Evolutionary conservation across 2,329 filamentous ascomycete genomes (phyloP).

Genomic region (Pseudofabraea citricarpa): DNA sequence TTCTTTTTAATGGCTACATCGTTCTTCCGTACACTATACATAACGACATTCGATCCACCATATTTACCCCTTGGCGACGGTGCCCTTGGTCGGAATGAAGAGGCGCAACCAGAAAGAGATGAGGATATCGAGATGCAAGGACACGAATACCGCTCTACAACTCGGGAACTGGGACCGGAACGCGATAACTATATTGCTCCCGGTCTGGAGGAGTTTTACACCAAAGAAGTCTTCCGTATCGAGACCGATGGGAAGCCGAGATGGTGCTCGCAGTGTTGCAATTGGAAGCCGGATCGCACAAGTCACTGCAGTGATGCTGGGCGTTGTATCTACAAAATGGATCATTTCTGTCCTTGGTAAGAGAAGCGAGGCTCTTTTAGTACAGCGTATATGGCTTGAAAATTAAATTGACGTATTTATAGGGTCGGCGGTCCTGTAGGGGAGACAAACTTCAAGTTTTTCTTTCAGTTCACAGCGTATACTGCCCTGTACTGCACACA

Average conservation of each 20-base stretch:
- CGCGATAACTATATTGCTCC: too few relatives aligned
- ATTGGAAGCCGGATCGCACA: constrained; percentile 82
- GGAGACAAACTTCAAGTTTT: constrained; percentile 87
- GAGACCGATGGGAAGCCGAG: constrained; percentile 77
- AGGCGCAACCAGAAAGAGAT: constrained; percentile 8
- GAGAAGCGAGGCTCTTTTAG: too few relatives aligned
- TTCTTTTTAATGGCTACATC: constrained; percentile 60
- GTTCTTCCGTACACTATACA: constrained; percentile 68
- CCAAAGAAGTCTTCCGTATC: constrained; percentile 78
- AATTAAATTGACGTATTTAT: too few relatives aligned
- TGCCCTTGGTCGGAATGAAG: not conserved
- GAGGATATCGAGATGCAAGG: constrained; percentile 18
- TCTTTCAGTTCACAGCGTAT: constrained; percentile 81
- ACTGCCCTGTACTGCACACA: constrained; percentile 63
- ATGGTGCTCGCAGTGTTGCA: constrained; percentile 80
- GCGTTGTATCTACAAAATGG: constrained; percentile 87
- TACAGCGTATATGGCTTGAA: too few relatives aligned
- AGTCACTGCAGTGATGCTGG: constrained; percentile 85
- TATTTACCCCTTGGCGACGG: constrained; percentile 57
- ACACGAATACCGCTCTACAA: constrained; percentile 7
- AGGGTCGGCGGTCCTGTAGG: constrained; percentile 90
- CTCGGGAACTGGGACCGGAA: too few relatives aligned
- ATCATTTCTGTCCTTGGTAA: constrained; percentile 87
- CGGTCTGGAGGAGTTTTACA: constrained; percentile 73
- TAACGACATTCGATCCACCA: constrained; percentile 67